A percentile compares a stretch with the other conserved stretches of the same genome.
Conservation (phyloP, 805 yeast genomes). For the Hanseniaspora valbyensis region DNA sequence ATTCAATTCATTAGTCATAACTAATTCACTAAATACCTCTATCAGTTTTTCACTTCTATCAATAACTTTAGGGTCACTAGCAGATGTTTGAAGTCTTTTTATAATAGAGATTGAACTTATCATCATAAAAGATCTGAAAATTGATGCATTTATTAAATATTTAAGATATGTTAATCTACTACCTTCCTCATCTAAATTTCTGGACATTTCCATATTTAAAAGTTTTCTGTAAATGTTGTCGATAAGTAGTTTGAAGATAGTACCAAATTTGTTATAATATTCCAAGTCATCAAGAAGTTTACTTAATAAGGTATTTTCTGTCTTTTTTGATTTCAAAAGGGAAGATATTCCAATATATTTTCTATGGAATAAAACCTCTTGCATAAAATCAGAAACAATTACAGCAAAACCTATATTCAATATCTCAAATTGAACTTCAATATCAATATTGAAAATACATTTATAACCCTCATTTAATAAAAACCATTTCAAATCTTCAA, state of each 20-base stretch:
- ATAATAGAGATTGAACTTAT: constrained; percentile 5
- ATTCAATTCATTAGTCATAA: constrained; percentile 1
- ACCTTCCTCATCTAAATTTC: not conserved
- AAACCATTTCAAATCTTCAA: constrained; percentile 7
- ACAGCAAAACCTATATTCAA: constrained; percentile 2
- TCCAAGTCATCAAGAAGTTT: not conserved
- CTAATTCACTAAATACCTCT: not conserved
- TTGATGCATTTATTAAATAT: constrained; percentile 10
- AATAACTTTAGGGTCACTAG: not conserved
- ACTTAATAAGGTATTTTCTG: not conserved
- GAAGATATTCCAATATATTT: constrained; percentile 1
- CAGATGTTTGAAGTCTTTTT: not conserved
- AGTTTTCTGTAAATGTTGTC: constrained; percentile 1
- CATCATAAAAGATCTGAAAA: constrained; percentile 6
- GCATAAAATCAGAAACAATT: constrained; percentile 7
- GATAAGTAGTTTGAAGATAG: constrained; percentile 6
- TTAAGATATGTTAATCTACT: not conserved
- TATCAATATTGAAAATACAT: not conserved
- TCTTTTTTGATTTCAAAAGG: not conserved
- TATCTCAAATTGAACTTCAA: constrained; percentile 5
- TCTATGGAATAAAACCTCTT: constrained; percentile 1
- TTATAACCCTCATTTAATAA: constrained; percentile 2
- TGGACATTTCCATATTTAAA: not conserved
- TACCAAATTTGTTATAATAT: constrained; percentile 1
- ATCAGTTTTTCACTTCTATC: not conserved